These are phyloP conservation scores for Kwoniella sp. DNA, from an alignment of 768 basidiomycete genomes.

Conservation along the genomic window DNA sequence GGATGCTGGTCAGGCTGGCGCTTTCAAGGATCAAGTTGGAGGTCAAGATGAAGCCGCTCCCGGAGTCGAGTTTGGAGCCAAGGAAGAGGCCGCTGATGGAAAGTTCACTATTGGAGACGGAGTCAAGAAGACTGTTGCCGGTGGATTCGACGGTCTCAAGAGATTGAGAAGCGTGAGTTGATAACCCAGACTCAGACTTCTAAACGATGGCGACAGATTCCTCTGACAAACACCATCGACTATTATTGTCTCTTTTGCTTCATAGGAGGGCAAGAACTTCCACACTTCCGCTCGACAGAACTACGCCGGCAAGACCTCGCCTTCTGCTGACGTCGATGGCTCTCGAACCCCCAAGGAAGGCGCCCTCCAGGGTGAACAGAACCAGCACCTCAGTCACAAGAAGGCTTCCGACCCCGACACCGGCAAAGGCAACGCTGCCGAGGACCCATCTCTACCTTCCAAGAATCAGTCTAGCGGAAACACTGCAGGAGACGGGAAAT, in stretches of 20 bases:
- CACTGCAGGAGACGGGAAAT: neutral
- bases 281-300: constrained; percentile 34
- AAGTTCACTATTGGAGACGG: constrained; percentile 25
- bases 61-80: constrained; percentile 37
- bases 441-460: constrained; percentile 45
- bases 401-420: constrained; percentile 20
- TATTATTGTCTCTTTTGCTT: neutral
- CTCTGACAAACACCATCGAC: too few relatives aligned
- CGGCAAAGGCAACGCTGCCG: constrained; percentile 49
- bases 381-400: constrained; percentile 50
- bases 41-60: constrained; percentile 41
- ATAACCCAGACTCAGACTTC: too few relatives aligned
- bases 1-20: constrained; percentile 23
- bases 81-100: constrained; percentile 38
- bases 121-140: constrained; percentile 21
- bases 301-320: constrained; percentile 16
- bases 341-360: constrained; percentile 30
- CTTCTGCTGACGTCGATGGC: constrained; percentile 20
- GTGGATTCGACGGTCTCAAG: constrained; percentile 34
- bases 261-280: constrained; percentile 30
- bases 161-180: constrained; percentile 27
- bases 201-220: too few relatives aligned
- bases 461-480: constrained; percentile 13
- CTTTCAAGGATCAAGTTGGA: constrained; percentile 51
- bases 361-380: constrained; percentile 49